Conservation (phyloP, 1,284 basidiomycete genomes). For the Cryptococcus wingfieldii region DNA sequence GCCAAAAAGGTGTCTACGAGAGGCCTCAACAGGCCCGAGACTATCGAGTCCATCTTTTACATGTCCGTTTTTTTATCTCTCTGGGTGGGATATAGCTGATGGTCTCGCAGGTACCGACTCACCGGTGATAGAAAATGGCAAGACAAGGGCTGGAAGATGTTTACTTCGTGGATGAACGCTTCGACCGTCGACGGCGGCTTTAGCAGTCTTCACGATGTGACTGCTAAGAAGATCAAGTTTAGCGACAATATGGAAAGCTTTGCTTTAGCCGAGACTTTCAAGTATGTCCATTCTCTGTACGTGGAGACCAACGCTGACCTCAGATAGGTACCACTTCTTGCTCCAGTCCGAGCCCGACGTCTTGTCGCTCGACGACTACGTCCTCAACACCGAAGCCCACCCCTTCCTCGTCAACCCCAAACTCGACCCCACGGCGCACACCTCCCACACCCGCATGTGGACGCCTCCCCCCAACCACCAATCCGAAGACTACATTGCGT, state of each 20-base stretch:
- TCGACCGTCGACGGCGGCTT: constrained; percentile 47
- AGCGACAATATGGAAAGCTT: constrained; percentile 53
- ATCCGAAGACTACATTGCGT: not conserved
- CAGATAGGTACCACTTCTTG: constrained; percentile 49
- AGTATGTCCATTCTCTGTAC: constrained; percentile 27
- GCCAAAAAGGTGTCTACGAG: constrained; percentile 22
- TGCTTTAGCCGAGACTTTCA: constrained; percentile 57
- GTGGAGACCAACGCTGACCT: too few relatives aligned
- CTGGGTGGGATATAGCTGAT: not conserved
- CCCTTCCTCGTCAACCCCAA: constrained; percentile 39
- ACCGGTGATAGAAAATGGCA: constrained; percentile 57
- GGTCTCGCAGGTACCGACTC: constrained; percentile 52
- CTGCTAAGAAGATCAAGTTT: constrained; percentile 38
- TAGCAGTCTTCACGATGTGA: constrained; percentile 50
- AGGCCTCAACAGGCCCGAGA: constrained; percentile 54
- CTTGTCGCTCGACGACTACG: constrained; percentile 57
- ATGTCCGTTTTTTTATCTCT: constrained; percentile 30
- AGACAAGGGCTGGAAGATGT: constrained; percentile 59
- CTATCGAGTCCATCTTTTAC: constrained; percentile 56
- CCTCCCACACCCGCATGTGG: constrained; percentile 29
- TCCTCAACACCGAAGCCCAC: constrained; percentile 54
- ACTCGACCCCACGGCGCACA: constrained; percentile 15
- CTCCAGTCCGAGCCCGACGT: constrained; percentile 54
- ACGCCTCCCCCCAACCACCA: constrained; percentile 5
- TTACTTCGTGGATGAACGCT: constrained; percentile 54